phyloP scores from a whole-genome alignment of 116 monocot species.

The Phalaenopsis hybrid region DNA sequence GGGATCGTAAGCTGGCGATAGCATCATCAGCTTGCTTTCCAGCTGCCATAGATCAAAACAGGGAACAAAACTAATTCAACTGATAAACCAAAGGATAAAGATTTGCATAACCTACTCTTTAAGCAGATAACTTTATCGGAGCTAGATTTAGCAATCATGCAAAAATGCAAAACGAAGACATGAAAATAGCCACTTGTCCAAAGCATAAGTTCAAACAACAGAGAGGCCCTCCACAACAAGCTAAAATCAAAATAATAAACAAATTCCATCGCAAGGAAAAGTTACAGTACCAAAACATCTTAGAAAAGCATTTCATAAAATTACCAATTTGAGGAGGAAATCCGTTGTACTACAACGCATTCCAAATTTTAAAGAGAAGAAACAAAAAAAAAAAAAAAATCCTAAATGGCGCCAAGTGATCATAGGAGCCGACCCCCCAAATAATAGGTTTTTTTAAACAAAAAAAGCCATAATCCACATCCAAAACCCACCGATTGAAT shows the following conservation, averaged over 20 bases:
- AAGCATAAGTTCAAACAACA: not conserved
- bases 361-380: not conserved
- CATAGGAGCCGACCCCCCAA: not conserved
- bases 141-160: not conserved
- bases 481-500: conserved; percentile 16
- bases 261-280: not conserved
- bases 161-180: not conserved
- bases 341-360: not conserved
- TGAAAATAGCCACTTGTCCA: not conserved
- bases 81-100: not conserved
- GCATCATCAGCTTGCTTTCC: not conserved
- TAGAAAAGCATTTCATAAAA: not conserved
- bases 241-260: not conserved
- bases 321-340: not conserved
- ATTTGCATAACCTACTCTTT: not conserved
- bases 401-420: not conserved
- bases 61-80: not conserved
- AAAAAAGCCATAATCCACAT: not conserved
- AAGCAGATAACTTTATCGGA: not conserved
- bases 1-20: conserved; percentile 19
- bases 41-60: conserved; percentile 4
- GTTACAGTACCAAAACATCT: not conserved
- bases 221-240: not conserved
- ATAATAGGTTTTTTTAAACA: not conserved
- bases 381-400: not conserved